phyloP scores from a whole-genome alignment of 306 rosid species.

The Rosa persica region DNA sequence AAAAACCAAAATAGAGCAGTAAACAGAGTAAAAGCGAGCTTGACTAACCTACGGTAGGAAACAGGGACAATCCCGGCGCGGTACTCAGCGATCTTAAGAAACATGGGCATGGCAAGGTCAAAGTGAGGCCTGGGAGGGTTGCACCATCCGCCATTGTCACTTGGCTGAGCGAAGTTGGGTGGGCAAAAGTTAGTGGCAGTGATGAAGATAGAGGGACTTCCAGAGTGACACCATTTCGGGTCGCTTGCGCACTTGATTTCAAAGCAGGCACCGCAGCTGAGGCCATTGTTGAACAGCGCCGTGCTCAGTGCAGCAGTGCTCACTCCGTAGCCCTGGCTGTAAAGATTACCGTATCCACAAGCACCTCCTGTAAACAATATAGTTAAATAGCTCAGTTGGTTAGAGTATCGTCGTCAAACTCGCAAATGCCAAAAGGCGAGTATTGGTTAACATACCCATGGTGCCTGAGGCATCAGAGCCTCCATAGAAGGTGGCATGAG shows the following conservation, averaged over 20 bases:
- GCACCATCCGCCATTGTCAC: conserved; percentile 98
- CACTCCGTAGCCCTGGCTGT: conserved; percentile 97
- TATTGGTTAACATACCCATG: conserved; percentile 54
- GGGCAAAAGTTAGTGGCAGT: conserved; percentile 98
- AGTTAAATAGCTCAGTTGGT: background rate
- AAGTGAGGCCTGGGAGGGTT: conserved; percentile 97
- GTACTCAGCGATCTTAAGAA: conserved; percentile 93
- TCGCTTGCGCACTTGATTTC: conserved; percentile 87
- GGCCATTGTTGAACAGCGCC: conserved; percentile 81
- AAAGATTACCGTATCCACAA: conserved; percentile 92
- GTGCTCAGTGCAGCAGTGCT: conserved; percentile 94
- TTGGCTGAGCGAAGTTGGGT: conserved; percentile 85
- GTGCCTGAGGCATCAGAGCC: conserved; percentile 98
- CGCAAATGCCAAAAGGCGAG: background rate
- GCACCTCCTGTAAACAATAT: conserved; percentile 65
- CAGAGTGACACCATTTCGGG: conserved; percentile 76
- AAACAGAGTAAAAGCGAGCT: background rate
- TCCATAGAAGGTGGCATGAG: conserved; percentile 97
- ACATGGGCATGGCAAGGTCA: conserved; percentile 99
- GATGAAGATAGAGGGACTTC: conserved; percentile 81
- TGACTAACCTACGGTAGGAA: conserved; percentile 68
- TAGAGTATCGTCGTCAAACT: background rate
- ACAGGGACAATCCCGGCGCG: conserved; percentile 99
- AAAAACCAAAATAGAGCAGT: background rate
- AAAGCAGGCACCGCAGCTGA: conserved; percentile 89